Evolutionary conservation across 371 early-diverging fungal species (phyloP).

Genomic region (Batkoa obscura): DNA sequence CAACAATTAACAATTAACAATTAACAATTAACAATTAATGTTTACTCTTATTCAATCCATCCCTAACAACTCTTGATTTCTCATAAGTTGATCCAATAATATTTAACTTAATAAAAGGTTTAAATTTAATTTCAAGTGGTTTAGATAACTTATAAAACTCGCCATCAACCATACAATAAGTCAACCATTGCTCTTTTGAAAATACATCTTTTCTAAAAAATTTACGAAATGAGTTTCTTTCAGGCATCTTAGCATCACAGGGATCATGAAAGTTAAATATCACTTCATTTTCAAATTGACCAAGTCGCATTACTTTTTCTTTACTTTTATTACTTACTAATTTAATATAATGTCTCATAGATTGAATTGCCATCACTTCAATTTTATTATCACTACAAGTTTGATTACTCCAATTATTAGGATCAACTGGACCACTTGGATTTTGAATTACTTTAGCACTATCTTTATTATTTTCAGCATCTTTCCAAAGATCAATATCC

Average conservation of each 20-base stretch:
- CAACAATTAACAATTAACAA: no score
- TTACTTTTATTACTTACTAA: neutral
- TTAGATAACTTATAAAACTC: conserved; percentile 1
- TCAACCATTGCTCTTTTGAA: neutral
- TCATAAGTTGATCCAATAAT: neutral
- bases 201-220: neutral
- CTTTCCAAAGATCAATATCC: neutral
- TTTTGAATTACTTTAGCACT: neutral
- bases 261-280: neutral
- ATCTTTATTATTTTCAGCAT: neutral
- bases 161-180: neutral
- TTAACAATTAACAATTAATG: no score
- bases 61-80: neutral
- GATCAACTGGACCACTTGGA: neutral
- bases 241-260: neutral
- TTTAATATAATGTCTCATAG: conserved; percentile 2
- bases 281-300: neutral
- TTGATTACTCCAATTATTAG: neutral
- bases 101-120: neutral
- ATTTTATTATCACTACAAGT: neutral
- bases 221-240: neutral
- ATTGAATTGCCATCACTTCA: neutral
- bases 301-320: neutral
- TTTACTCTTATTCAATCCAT: neutral
- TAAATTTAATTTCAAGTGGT: neutral